Evolutionary conservation across 495 filamentous ascomycete species (phyloP).

Genomic region (Hypoxylon cercidicola): DNA sequence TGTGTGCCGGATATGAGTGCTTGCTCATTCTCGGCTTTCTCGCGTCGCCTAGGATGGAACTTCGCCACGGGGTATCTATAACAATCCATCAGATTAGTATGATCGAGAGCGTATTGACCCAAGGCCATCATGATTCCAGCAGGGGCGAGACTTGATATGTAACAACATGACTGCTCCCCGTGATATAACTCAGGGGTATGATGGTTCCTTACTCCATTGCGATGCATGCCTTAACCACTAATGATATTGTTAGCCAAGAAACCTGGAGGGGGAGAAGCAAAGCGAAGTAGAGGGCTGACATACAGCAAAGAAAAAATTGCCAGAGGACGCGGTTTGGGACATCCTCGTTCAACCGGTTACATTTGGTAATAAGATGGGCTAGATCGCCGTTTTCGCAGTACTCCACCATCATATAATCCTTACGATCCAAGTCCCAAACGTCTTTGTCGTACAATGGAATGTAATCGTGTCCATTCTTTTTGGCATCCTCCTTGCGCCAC

Average conservation of each 20-base stretch:
- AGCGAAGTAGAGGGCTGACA: slow-evolving; percentile 3
- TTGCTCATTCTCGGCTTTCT: neutral
- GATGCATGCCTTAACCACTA: slow-evolving; percentile 35
- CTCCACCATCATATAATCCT: slow-evolving; percentile 26
- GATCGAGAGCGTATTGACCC: neutral
- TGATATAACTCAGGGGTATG: neutral
- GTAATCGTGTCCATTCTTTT: no score
- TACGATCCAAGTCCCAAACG: neutral
- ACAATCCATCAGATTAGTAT: slow-evolving; percentile 8
- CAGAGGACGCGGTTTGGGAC: slow-evolving; percentile 38
- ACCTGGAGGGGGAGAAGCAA: neutral
- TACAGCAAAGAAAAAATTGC: slow-evolving; percentile 36
- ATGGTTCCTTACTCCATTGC: slow-evolving; percentile 26
- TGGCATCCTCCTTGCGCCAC: no score
- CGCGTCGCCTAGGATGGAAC: slow-evolving; percentile 32
- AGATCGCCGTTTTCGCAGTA: slow-evolving; percentile 27
- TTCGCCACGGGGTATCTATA: slow-evolving; percentile 28
- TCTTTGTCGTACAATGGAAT: no score
- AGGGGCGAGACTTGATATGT: neutral
- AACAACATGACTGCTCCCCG: neutral
- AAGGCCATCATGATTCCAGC: neutral
- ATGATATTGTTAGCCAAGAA: slow-evolving; percentile 7
- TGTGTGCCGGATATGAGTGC: neutral
- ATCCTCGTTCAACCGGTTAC: neutral
- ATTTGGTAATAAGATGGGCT: slow-evolving; percentile 8